Conservation (phyloP, 768 basidiomycete genomes). For the Panaeolus papilionaceus region DNA sequence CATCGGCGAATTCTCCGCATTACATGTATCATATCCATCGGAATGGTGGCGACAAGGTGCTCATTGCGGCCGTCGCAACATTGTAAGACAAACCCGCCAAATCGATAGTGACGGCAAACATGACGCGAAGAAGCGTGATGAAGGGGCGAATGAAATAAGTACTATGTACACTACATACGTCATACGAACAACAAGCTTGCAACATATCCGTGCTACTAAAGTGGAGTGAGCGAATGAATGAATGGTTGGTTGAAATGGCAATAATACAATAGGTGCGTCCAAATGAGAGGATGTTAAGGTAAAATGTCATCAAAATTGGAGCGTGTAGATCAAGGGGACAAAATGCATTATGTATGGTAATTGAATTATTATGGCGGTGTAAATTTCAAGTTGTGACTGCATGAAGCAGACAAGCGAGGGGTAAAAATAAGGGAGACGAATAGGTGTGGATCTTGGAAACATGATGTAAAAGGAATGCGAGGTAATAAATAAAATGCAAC, state of each 20-base stretch:
- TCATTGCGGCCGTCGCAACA: neutral
- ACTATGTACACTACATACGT: neutral
- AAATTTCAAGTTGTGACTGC: neutral
- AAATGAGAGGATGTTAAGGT: neutral
- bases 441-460: neutral
- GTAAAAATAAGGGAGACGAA: neutral
- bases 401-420: neutral
- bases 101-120: neutral
- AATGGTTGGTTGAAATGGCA: neutral
- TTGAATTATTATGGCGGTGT: neutral
- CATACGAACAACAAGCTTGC: conserved; percentile 1
- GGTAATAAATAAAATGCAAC: conserved; percentile 6
- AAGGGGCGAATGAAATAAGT: neutral
- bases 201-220: neutral
- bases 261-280: neutral
- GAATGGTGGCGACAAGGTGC: neutral
- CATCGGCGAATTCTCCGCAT: neutral
- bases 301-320: neutral
- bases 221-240: neutral
- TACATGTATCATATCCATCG: neutral
- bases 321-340: neutral
- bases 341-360: conserved; percentile 3
- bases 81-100: neutral
- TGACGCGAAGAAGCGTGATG: neutral
- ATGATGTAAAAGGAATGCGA: neutral